These are phyloP conservation scores for Cladosporium sp. DNA, from an alignment of 2,329 filamentous ascomycete genomes.

Conservation along the genomic window DNA sequence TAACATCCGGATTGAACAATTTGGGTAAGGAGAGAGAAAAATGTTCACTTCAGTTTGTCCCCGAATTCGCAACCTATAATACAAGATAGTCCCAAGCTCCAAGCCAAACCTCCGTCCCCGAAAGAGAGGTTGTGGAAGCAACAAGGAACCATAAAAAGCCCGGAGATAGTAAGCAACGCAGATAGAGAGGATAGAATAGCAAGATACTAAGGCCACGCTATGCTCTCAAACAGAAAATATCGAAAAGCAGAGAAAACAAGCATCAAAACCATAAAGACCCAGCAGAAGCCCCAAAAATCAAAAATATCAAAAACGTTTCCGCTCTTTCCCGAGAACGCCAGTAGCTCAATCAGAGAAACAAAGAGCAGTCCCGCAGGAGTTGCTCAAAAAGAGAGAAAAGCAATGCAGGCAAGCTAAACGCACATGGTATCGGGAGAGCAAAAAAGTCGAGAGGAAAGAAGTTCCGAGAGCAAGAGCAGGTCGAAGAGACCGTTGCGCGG, in stretches of 20 bases:
- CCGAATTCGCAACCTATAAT: not conserved
- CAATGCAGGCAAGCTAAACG: constrained; percentile 13
- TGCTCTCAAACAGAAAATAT: not conserved
- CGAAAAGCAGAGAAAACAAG: not conserved
- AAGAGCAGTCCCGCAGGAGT: not conserved
- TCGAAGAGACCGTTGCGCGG: not conserved
- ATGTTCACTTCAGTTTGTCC: not conserved
- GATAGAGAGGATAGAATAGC: not conserved
- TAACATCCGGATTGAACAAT: too few relatives aligned
- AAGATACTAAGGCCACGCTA: not conserved
- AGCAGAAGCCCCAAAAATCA: not conserved
- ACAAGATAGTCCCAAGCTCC: not conserved
- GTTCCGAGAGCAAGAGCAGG: not conserved
- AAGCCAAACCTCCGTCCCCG: not conserved
- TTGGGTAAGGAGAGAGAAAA: not conserved
- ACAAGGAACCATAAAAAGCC: not conserved
- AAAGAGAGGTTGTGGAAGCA: not conserved
- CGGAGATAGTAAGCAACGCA: not conserved
- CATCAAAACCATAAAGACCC: not conserved
- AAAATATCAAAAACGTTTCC: not conserved
- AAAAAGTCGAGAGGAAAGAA: not conserved
- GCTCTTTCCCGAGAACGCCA: constrained; percentile 14
- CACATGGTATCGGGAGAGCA: constrained; percentile 19
- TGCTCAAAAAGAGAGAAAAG: not conserved
- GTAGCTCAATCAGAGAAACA: not conserved